Percentiles rank a stretch among this genome's conserved stretches.
These are phyloP conservation scores for Yamadazyma scolyti DNA, from an alignment of 805 yeast species.

Conservation along the genomic window DNA sequence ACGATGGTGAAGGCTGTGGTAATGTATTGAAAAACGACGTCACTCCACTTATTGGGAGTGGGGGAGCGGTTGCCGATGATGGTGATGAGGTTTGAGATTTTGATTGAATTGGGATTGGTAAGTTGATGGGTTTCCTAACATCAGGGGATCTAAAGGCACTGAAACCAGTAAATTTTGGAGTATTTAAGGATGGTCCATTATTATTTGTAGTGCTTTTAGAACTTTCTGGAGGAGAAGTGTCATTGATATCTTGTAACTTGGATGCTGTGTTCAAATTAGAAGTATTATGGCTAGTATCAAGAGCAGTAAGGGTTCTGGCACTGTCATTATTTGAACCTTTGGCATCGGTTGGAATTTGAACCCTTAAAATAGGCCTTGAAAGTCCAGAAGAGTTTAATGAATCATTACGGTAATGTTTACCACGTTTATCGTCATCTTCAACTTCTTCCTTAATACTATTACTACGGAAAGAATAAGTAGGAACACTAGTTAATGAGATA, in stretches of 20 bases:
- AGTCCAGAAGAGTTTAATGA: conserved; percentile 10
- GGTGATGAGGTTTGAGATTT: conserved; percentile 42
- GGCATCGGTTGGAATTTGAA: conserved; percentile 58
- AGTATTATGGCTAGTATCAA: conserved; percentile 19
- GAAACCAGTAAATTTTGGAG: conserved; percentile 17
- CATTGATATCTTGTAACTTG: not conserved
- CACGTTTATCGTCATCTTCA: conserved; percentile 9
- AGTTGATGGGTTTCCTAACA: conserved; percentile 23
- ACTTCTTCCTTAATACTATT: conserved; percentile 13
- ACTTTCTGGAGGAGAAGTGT: conserved; percentile 3
- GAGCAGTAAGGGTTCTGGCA: conserved; percentile 44
- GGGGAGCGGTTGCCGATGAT: conserved; percentile 36
- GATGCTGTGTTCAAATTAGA: conserved; percentile 1
- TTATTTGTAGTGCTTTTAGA: not conserved
- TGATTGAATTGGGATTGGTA: conserved; percentile 32
- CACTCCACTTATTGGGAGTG: conserved; percentile 23
- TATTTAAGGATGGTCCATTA: conserved; percentile 13
- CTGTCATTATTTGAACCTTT: conserved; percentile 31
- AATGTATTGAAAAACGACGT: conserved; percentile 20
- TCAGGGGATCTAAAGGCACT: conserved; percentile 28
- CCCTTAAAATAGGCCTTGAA: conserved; percentile 56
- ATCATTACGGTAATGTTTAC: conserved; percentile 4
- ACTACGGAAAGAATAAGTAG: conserved; percentile 13
- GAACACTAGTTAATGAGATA: conserved; percentile 15
- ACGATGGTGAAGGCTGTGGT: conserved; percentile 20